Percentiles rank a stretch among this genome's conserved stretches.
phyloP scores from a whole-genome alignment of 768 basidiomycete genomes.

The Chalciporus pseudorubinellus region DNA sequence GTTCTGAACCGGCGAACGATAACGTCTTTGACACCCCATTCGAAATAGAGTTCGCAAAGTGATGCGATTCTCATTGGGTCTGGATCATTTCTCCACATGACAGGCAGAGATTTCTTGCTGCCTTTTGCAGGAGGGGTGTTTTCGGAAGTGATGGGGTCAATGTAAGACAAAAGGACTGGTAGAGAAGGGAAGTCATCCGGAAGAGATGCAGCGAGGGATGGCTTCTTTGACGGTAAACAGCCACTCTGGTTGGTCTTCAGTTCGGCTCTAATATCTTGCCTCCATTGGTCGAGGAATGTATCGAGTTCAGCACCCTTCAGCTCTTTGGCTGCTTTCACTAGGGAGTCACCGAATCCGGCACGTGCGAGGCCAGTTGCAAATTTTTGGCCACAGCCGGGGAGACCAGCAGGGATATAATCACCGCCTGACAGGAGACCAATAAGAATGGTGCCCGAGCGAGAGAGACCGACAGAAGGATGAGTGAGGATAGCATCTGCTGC shows the following conservation, averaged over 20 bases:
- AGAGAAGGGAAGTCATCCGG: slow-evolving; percentile 69
- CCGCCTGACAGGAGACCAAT: slow-evolving; percentile 87
- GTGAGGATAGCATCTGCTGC: slow-evolving; percentile 38
- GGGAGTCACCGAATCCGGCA: slow-evolving; percentile 74
- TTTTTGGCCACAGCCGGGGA: slow-evolving; percentile 63
- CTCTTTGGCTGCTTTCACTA: slow-evolving; percentile 57
- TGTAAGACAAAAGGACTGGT: slow-evolving; percentile 74
- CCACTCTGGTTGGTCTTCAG: slow-evolving; percentile 67
- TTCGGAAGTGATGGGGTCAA: slow-evolving; percentile 73
- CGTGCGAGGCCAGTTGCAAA: slow-evolving; percentile 78
- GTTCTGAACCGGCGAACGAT: slow-evolving; percentile 84
- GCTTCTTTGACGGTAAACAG: slow-evolving; percentile 60
- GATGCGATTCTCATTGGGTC: slow-evolving; percentile 69
- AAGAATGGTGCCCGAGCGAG: slow-evolving; percentile 66
- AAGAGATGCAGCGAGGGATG: slow-evolving; percentile 60
- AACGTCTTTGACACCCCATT: slow-evolving; percentile 84
- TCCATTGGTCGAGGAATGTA: slow-evolving; percentile 62
- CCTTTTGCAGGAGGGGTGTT: slow-evolving; percentile 39
- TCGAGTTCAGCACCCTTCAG: slow-evolving; percentile 44
- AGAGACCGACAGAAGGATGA: slow-evolving; percentile 50
- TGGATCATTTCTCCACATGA: slow-evolving; percentile 57
- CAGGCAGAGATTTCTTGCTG: slow-evolving; percentile 31
- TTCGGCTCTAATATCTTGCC: slow-evolving; percentile 57
- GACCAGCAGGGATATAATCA: slow-evolving; percentile 78
- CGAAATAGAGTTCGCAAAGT: slow-evolving; percentile 84